phyloP scores from a whole-genome alignment of 768 basidiomycete species.

The Cystobasidium ongulense region DNA sequence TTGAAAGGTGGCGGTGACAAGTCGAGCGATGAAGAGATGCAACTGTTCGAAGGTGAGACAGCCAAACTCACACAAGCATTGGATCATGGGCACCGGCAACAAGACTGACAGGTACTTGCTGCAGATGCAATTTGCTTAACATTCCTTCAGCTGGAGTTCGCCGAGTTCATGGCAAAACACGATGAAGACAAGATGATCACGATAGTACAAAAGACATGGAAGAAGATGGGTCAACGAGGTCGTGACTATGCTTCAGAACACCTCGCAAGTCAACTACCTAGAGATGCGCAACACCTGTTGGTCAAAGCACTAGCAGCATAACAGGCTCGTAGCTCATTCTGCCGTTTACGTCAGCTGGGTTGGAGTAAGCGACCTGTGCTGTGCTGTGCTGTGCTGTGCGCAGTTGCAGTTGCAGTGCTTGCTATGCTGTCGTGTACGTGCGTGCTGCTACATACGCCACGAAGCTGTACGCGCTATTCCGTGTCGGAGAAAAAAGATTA shows the following conservation, averaged over 20 bases:
- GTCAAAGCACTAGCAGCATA: neutral
- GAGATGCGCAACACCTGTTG: constrained; percentile 5
- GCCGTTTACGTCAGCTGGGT: no score
- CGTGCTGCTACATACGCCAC: no score
- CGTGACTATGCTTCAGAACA: neutral
- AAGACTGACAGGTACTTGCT: neutral
- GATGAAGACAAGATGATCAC: constrained; percentile 19
- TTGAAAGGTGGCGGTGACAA: constrained; percentile 24
- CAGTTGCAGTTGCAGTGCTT: no score
- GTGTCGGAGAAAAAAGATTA: no score
- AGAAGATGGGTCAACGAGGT: constrained; percentile 27
- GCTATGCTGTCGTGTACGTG: no score
- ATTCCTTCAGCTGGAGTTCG: constrained; percentile 24
- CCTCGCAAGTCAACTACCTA: constrained; percentile 2
- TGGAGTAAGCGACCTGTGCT: neutral
- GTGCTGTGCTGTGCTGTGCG: no score
- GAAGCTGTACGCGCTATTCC: no score
- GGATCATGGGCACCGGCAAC: neutral
- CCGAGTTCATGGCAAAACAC: constrained; percentile 26
- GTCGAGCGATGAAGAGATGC: constrained; percentile 25
- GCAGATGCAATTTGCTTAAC: constrained; percentile 22
- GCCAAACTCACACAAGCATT: no score
- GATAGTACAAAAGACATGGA: constrained; percentile 31
- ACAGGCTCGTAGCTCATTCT: neutral
- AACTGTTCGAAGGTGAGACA: constrained; percentile 14